Evolutionary conservation across 2,329 filamentous ascomycete genomes (phyloP).

Genomic region (Monosporascus sp.): DNA sequence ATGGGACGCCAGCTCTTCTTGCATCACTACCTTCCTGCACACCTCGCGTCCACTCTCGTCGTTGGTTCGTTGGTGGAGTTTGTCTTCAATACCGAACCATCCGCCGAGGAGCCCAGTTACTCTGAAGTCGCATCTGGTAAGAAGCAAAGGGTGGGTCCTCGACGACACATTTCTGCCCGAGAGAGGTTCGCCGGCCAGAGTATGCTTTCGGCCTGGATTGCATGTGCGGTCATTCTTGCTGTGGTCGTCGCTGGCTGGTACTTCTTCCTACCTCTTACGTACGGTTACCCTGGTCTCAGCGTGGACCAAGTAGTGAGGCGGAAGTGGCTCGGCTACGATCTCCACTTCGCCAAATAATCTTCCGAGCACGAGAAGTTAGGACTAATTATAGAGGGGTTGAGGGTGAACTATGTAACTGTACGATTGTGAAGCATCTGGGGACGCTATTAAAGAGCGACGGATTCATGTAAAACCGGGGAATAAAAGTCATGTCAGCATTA

Average conservation of each 20-base stretch:
- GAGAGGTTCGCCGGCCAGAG: conserved; percentile 78
- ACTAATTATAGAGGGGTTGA: conserved; percentile 3
- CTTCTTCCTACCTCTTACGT: conserved; percentile 93
- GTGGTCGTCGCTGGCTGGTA: conserved; percentile 73
- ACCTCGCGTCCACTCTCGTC: conserved; percentile 84
- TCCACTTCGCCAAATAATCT: conserved; percentile 93
- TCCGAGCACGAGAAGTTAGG: too few relatives aligned
- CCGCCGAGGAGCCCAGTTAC: conserved; percentile 49
- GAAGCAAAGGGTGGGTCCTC: conserved; percentile 34
- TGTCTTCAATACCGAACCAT: conserved; percentile 84
- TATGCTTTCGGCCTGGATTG: conserved; percentile 73
- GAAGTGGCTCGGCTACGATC: conserved; percentile 95
- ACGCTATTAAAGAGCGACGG: too few relatives aligned
- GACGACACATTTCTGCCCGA: conserved; percentile 68
- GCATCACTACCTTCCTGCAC: conserved; percentile 94
- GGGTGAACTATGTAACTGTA: conserved; percentile 14
- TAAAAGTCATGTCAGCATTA: too few relatives aligned
- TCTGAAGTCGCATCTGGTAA: conserved; percentile 38
- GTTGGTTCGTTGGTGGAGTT: conserved; percentile 91
- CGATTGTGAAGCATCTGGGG: conserved; percentile 14
- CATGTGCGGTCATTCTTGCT: conserved; percentile 62
- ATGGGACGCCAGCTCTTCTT: conserved; percentile 98
- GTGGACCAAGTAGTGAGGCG: conserved; percentile 73
- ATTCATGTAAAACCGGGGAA: too few relatives aligned
- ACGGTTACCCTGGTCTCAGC: conserved; percentile 82